Evolutionary conservation across 2,329 filamentous ascomycete genomes (phyloP).

Genomic region (Pseudocercospora fuligena): DNA sequence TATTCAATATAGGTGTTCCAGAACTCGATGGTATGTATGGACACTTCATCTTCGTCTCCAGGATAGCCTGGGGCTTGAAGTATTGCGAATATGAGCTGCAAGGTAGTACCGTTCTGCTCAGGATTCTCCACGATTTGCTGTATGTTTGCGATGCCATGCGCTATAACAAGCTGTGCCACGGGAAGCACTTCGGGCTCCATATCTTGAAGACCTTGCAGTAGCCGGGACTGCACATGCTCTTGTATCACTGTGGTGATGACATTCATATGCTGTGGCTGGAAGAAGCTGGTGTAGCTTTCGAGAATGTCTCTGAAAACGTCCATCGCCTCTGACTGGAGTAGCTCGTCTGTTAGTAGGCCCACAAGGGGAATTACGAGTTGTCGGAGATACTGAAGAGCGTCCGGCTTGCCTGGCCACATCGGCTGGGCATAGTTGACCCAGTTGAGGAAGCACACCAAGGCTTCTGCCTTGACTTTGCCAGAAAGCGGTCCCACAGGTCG

Average conservation of each 20-base stretch:
- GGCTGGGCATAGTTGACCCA: conserved; percentile 77
- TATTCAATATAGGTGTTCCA: conserved; percentile 77
- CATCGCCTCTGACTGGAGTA: conserved; percentile 63
- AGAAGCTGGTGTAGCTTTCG: conserved; percentile 67
- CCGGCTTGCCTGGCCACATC: conserved; percentile 61
- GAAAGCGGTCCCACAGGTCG: conserved; percentile 9
- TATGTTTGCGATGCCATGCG: conserved; percentile 70
- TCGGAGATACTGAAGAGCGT: conserved; percentile 64
- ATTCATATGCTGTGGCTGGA: conserved; percentile 63
- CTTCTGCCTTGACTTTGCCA: conserved; percentile 31
- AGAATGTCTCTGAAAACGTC: conserved; percentile 70
- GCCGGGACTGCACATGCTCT: conserved; percentile 50
- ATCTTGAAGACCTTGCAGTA: conserved; percentile 60
- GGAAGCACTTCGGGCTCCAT: conserved; percentile 64
- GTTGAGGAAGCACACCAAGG: conserved; percentile 48
- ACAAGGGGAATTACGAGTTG: conserved; percentile 65
- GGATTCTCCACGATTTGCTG: conserved; percentile 62
- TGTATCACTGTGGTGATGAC: conserved; percentile 64
- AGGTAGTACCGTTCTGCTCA: conserved; percentile 59
- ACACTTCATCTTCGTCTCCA: conserved; percentile 74
- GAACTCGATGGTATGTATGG: conserved; percentile 76
- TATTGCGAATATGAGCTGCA: conserved; percentile 64
- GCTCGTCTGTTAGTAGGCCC: conserved; percentile 61
- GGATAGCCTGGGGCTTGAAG: conserved; percentile 69
- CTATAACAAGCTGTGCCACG: conserved; percentile 68